phyloP scores from a whole-genome alignment of 352 stramenopile species.

The Globisporangium camurandrum region DNA sequence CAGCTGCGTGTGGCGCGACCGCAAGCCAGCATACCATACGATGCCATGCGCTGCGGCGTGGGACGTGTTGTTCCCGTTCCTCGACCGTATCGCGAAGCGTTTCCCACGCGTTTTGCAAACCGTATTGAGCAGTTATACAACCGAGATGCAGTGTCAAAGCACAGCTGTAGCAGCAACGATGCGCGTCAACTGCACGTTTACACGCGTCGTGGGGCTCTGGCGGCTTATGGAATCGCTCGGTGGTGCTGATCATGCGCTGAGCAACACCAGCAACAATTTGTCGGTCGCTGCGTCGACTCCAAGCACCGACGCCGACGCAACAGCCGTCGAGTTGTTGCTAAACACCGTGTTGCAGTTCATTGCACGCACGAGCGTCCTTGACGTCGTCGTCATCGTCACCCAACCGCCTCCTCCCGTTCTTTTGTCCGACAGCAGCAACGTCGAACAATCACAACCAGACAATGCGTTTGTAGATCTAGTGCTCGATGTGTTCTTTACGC shows the following conservation, averaged over 20 bases:
- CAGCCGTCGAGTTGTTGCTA: conserved; percentile 6
- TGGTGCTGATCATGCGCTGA: conserved; percentile 6
- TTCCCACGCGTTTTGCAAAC: conserved; percentile 18
- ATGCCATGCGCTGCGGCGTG: conserved; percentile 58
- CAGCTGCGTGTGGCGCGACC: conserved; percentile 40
- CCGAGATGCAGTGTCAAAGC: background rate
- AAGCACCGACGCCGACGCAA: conserved; percentile 10
- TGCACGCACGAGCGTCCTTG: conserved; percentile 14
- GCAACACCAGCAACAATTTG: too few relatives aligned
- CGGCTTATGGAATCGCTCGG: conserved; percentile 37
- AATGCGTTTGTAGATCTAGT: conserved; percentile 41
- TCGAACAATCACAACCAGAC: background rate
- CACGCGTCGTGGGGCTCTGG: conserved; percentile 49
- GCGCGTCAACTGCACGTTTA: conserved; percentile 49
- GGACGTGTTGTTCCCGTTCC: conserved; percentile 48
- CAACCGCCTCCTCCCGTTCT: too few relatives aligned
- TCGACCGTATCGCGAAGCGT: conserved; percentile 27
- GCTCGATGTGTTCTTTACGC: conserved; percentile 50
- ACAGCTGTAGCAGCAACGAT: background rate
- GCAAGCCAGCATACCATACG: conserved; percentile 47
- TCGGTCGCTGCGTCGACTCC: background rate
- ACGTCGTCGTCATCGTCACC: background rate
- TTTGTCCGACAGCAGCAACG: background rate
- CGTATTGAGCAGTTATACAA: conserved; percentile 14
- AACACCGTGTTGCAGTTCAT: conserved; percentile 22